phyloP scores from a whole-genome alignment of 2,329 filamentous ascomycete species.

The Paecilomyces sp. region DNA sequence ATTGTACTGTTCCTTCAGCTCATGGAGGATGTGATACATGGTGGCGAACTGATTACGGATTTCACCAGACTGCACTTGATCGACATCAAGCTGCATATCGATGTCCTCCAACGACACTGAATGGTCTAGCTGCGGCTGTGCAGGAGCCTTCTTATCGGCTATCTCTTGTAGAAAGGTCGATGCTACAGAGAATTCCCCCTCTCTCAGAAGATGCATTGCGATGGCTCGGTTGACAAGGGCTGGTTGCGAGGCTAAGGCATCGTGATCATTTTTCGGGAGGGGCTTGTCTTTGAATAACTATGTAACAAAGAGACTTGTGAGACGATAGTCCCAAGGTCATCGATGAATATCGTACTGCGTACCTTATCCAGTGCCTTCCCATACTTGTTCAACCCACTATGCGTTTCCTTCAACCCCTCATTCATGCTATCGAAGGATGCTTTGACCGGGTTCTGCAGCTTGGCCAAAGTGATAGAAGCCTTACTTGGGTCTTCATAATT shows the following conservation, averaged over 20 bases:
- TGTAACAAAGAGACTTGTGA: conserved; percentile 1
- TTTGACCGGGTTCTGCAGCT: conserved; percentile 79
- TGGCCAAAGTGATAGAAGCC: conserved; percentile 68
- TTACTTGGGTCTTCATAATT: conserved; percentile 56
- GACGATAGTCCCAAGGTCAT: conserved; percentile 1
- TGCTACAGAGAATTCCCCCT: conserved; percentile 87
- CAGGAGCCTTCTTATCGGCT: conserved; percentile 36
- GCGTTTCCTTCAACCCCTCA: conserved; percentile 73
- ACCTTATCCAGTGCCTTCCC: conserved; percentile 80
- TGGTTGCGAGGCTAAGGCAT: conserved; percentile 69
- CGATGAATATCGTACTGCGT: conserved; percentile 10
- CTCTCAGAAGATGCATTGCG: conserved; percentile 89
- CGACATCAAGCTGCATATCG: conserved; percentile 44
- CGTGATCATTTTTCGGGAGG: conserved; percentile 68
- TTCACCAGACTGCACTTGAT: conserved; percentile 55
- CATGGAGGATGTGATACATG: conserved; percentile 84
- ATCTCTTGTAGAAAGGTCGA: conserved; percentile 76
- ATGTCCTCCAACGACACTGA: conserved; percentile 29
- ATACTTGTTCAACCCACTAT: conserved; percentile 75
- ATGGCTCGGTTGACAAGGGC: conserved; percentile 85
- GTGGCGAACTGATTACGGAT: conserved; percentile 75
- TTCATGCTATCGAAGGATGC: conserved; percentile 72
- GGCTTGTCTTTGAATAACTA: conserved; percentile 62
- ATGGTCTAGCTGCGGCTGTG: conserved; percentile 17
- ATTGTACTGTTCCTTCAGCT: conserved; percentile 64